phyloP scores from a whole-genome alignment of 805 yeast species.

The Candida wancherniae region DNA sequence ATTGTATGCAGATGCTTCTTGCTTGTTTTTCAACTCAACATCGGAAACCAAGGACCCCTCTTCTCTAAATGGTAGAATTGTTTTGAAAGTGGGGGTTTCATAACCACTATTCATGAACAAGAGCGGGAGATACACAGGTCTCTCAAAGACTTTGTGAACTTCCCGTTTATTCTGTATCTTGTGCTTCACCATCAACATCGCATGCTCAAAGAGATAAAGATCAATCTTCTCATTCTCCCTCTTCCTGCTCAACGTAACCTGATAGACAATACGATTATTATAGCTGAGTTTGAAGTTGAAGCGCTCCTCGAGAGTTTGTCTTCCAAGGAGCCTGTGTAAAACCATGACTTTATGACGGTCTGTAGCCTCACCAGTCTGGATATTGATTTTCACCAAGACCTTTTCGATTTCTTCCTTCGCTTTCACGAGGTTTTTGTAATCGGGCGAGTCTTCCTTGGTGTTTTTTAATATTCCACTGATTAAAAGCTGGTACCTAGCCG shows the following conservation, averaged over 20 bases:
- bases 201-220: conserved; percentile 83
- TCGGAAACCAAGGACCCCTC: conserved; percentile 37
- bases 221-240: conserved; percentile 79
- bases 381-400: conserved; percentile 71
- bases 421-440: conserved; percentile 59
- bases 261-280: conserved; percentile 76
- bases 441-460: conserved; percentile 73
- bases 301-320: conserved; percentile 79
- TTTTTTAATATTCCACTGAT: conserved; percentile 77
- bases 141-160: conserved; percentile 83
- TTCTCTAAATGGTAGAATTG: conserved; percentile 34
- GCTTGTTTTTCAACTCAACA: conserved; percentile 24
- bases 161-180: conserved; percentile 87
- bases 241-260: conserved; percentile 64
- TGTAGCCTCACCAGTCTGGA: conserved; percentile 89
- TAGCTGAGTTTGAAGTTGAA: conserved; percentile 82
- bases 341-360: conserved; percentile 88
- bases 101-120: conserved; percentile 71
- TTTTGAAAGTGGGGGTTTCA: conserved; percentile 61
- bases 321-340: conserved; percentile 48
- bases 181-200: conserved; percentile 75
- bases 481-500: conserved; percentile 88
- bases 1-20: conserved; percentile 25
- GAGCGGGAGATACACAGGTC: conserved; percentile 79
- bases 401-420: conserved; percentile 74